These are phyloP conservation scores for Apophysomyces ossiformis DNA, from an alignment of 371 early-diverging fungal species.

Conservation along the genomic window DNA sequence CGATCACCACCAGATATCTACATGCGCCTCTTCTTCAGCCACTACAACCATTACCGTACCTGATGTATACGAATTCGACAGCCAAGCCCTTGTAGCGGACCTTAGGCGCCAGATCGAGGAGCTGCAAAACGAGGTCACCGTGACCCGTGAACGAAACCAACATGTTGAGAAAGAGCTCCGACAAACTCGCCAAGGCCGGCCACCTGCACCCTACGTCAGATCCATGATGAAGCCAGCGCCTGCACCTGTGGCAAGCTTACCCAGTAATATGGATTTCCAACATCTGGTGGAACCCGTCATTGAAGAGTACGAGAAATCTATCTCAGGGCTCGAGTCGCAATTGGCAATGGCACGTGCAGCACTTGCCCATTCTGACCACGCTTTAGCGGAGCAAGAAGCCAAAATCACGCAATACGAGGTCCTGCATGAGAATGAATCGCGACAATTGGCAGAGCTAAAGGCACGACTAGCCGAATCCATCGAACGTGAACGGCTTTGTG, in stretches of 20 bases:
- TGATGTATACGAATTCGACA: slow-evolving; percentile 17
- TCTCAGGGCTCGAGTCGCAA: slow-evolving; percentile 61
- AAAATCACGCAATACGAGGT: slow-evolving; percentile 39
- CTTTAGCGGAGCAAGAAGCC: slow-evolving; percentile 52
- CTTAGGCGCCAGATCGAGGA: slow-evolving; percentile 26
- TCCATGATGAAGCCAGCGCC: background rate
- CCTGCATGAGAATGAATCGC: slow-evolving; percentile 24
- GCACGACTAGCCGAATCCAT: slow-evolving; percentile 24
- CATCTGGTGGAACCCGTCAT: slow-evolving; percentile 70
- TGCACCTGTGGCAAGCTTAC: slow-evolving; percentile 1
- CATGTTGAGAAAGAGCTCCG: slow-evolving; percentile 25
- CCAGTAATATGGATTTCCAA: slow-evolving; percentile 44
- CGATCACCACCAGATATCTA: slow-evolving; percentile 13
- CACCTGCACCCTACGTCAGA: background rate
- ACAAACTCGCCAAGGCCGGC: background rate
- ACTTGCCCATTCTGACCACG: slow-evolving; percentile 49
- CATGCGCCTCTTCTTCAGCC: slow-evolving; percentile 27
- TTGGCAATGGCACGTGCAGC: slow-evolving; percentile 61
- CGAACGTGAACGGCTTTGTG: slow-evolving; percentile 41
- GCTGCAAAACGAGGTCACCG: slow-evolving; percentile 24
- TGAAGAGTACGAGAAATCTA: slow-evolving; percentile 69
- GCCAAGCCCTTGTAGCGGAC: slow-evolving; percentile 22
- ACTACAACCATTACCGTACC: slow-evolving; percentile 29
- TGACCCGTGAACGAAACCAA: slow-evolving; percentile 26
- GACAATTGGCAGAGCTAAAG: slow-evolving; percentile 29